Base-by-base conservation (phyloP, 1,139 yeast species). In the Candida albicans region DNA sequence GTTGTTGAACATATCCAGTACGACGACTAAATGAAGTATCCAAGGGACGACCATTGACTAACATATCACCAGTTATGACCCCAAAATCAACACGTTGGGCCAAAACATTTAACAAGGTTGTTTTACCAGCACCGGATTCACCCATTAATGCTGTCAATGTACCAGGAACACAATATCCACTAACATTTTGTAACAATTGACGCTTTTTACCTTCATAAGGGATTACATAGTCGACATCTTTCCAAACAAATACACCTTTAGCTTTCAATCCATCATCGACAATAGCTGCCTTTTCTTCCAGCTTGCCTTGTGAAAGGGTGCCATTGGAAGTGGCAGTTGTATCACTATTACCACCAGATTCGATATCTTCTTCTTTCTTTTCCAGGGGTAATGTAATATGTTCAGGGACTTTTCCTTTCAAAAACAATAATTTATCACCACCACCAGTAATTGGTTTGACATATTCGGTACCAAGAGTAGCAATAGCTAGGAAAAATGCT, bases 141-240 rank as follows among this genome's bases (percentile, higher is more conserved):
- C 87, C 87, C 85, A 82, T 81, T 35, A 82, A 68, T 8, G 93
- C 93, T 34, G 90, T 84, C 52, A 84, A 66, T 28, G 81, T 77
- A 52, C 87, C 87, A 12, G 87, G 87, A 50, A 79, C 76, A 54
- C 82, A 82, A 59, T 71, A 83, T 34, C 88, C 89, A 50, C 79
- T 81, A 40, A 83, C 77, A 56, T 77, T 70, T 48, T 79, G 75
- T 50, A 83, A 63, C 39, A 80, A 61, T 52, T 69, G 68, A 60
- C 83, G 68, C 37, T 79, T 77, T 43, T 54, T 58, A 22, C 64
- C 65, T 38, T 67, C 67, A 46, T 63, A 62, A 6, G 65, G 66
- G 40, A 76, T 73, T 34, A 65, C 68, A 49, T 73, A 76, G 44
- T 67, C 59, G 27, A 76, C 66, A 47, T 73, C 59, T 45, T 65